Conservation (phyloP, 805 yeast genomes). For the Candida berthetii region DNA sequence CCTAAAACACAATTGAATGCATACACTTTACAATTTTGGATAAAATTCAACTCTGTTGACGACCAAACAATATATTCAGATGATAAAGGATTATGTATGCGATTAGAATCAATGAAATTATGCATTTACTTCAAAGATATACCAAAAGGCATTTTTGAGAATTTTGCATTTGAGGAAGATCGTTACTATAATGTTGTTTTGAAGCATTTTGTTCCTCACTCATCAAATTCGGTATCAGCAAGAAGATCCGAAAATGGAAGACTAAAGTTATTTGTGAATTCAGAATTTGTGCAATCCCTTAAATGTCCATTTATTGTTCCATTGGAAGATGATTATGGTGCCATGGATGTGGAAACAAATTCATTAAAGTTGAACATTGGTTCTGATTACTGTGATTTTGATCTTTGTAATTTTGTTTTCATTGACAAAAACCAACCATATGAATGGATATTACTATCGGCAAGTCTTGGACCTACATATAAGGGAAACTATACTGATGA, state of each 20-base stretch:
- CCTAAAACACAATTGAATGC: neutral
- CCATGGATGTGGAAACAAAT: neutral
- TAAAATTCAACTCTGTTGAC: neutral
- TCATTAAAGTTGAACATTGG: slow-evolving; percentile 9
- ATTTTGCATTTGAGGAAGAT: neutral
- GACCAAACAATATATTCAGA: neutral
- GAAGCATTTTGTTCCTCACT: neutral
- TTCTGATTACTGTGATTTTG: slow-evolving; percentile 7
- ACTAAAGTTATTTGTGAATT: neutral
- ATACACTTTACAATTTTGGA: neutral
- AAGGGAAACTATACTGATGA: slow-evolving; percentile 35
- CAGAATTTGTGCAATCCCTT: neutral
- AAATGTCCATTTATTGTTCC: neutral
- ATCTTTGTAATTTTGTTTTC: slow-evolving; percentile 28
- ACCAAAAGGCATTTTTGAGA: neutral
- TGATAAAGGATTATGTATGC: neutral
- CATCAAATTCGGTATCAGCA: neutral
- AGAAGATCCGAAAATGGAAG: neutral
- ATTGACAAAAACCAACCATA: slow-evolving; percentile 28
- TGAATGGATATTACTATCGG: slow-evolving; percentile 48
- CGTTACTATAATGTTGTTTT: neutral
- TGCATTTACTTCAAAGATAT: neutral
- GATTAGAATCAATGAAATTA: neutral
- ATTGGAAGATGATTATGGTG: neutral
- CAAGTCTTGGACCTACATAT: slow-evolving; percentile 44